phyloP scores from a whole-genome alignment of 164 flowering plant genomes.

The Houttuynia cordata region DNA sequence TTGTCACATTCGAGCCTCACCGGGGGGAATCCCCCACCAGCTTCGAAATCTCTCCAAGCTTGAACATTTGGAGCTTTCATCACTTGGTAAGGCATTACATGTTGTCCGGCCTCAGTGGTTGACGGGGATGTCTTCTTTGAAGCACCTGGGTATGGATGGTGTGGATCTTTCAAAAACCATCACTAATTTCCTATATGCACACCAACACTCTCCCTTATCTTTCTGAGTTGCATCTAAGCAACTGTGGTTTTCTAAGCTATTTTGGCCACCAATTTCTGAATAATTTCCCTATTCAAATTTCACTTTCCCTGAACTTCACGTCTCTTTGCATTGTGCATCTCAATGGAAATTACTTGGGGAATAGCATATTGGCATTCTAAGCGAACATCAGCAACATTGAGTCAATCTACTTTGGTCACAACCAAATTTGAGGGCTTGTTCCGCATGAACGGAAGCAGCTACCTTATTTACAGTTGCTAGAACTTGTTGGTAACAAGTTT shows the following conservation, averaged over 20 bases:
- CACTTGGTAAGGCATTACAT: no score
- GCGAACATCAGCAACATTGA: neutral
- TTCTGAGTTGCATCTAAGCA: neutral
- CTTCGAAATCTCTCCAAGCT: conserved; percentile 11
- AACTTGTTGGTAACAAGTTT: no score
- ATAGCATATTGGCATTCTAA: neutral
- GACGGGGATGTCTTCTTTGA: conserved; percentile 3
- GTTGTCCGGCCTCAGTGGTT: no score
- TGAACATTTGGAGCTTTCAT: neutral
- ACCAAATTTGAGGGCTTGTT: neutral
- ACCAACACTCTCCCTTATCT: conserved; percentile 6
- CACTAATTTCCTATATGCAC: conserved; percentile 1
- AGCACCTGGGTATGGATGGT: conserved; percentile 1
- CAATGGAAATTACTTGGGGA: neutral
- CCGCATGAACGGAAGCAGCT: conserved; percentile 2
- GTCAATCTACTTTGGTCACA: neutral
- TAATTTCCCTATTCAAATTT: neutral
- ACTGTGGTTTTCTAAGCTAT: conserved; percentile 2
- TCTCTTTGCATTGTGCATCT: conserved; percentile 7
- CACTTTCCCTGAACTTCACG: conserved; percentile 4
- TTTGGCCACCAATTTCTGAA: no score
- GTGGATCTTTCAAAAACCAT: conserved; percentile 1
- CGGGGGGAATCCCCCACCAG: no score
- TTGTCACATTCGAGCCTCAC: no score
- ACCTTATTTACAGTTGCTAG: neutral